Conservation (phyloP, 108 stramenopile species). For the Cyclostephanos tholiformis region DNA sequence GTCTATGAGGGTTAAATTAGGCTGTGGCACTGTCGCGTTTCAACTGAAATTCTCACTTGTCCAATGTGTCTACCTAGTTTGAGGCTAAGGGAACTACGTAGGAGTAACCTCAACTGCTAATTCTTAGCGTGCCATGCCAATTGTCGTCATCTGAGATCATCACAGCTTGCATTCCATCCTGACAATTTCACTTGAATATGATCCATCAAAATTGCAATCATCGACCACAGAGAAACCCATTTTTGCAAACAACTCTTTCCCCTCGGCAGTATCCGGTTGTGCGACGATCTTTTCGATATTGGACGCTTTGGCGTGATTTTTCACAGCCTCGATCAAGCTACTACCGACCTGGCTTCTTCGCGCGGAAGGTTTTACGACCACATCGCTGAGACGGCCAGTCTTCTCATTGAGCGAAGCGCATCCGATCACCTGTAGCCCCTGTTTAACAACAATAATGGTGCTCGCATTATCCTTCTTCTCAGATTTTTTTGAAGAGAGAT, state of each 20-base stretch:
- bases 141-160: background rate
- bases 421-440: slow-evolving; percentile 75
- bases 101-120: background rate
- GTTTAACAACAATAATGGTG: slow-evolving; percentile 64
- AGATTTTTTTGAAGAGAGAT: slow-evolving; percentile 37
- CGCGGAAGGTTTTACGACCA: slow-evolving; percentile 71
- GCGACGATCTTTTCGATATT: slow-evolving; percentile 41
- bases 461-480: slow-evolving; percentile 19
- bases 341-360: slow-evolving; percentile 36
- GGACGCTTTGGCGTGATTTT: slow-evolving; percentile 38
- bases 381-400: slow-evolving; percentile 59
- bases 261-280: slow-evolving; percentile 42
- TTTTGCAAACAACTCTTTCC: slow-evolving; percentile 52
- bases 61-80: background rate
- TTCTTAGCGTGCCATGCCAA: background rate
- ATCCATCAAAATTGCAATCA: slow-evolving; percentile 8
- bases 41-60: background rate
- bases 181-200: slow-evolving; percentile 31
- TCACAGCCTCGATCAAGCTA: slow-evolving; percentile 51
- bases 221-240: slow-evolving; percentile 56
- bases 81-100: background rate
- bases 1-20: slow-evolving; percentile 64
- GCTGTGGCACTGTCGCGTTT: background rate
- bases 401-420: slow-evolving; percentile 63
- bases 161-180: slow-evolving; percentile 48